Evolutionary conservation across 345 rosid genomes (phyloP), one percentile per base, ranked within the genome.

Genomic region (Ailanthus altissimus): DNA sequence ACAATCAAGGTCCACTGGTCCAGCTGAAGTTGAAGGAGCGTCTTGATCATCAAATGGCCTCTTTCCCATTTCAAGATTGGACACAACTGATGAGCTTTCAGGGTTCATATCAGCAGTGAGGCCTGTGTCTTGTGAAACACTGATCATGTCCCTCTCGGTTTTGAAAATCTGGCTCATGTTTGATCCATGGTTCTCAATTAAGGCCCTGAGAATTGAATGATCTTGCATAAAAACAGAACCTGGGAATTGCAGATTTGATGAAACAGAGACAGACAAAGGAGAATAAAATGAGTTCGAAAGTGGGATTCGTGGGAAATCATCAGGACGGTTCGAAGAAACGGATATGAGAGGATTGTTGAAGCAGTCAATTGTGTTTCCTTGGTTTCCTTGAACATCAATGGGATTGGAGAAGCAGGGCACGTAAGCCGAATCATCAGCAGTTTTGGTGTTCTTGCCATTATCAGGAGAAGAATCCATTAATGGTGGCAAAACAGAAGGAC

Each of bases 371-470:
- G 49, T 61, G 38, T 61, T 66, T 63, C 72, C 62, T 75, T 81
- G 86, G 77, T 74, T 77, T 75, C 82, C 84, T 76, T 83, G 83
- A 47, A 66, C 81, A 62, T 79, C 73, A 67, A 53, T 75, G 15
- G 89, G 81, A 79, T 78, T 88, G 93, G 96, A 83, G 94, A 88
- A 87, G 94, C 96, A 90, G 92, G 91, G 90, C 92, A 89, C 89
- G 92, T 90, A 83, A 72, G 81, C 77, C 63, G 83, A 71, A 53
- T 84, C 88, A 21, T 79, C 65, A 57, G 43, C 49, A 1, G 81
- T 68, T 57, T 88, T 86, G 40, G 78, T 80, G 49, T 78, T 77
- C 78, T 72, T 79, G 70, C 63, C 59, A 62, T 67, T 72, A 46
- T 47, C 79, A 28, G 85, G 79, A 11, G 90, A 81, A 66, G 92